Conservation (phyloP, 2,329 filamentous ascomycete genomes). For the Chrysosphaeria jannelii region DNA sequence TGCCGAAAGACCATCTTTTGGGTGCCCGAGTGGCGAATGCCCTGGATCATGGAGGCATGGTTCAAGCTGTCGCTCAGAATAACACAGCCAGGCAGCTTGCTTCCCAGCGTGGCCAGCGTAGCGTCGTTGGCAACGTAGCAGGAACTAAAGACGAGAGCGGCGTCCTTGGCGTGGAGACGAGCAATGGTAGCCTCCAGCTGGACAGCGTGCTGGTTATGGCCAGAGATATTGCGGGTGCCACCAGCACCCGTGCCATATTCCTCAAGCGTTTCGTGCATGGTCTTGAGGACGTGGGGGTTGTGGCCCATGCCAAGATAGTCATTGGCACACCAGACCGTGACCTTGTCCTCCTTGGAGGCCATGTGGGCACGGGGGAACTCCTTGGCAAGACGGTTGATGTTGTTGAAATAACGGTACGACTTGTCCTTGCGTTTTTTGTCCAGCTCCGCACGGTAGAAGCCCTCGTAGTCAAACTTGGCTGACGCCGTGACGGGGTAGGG, state of each 20-base stretch:
- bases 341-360: constrained; percentile 48
- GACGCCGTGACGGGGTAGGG: not conserved
- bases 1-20: constrained; percentile 98
- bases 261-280: constrained; percentile 86
- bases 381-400: constrained; percentile 93
- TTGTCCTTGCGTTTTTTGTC: constrained; percentile 99
- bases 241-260: constrained; percentile 86
- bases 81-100: constrained; percentile 85
- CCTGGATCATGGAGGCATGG: constrained; percentile 98
- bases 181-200: constrained; percentile 56
- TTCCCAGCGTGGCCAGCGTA: constrained; percentile 83
- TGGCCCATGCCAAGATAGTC: constrained; percentile 96
- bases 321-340: constrained; percentile 98
- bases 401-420: constrained; percentile 99
- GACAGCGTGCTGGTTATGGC: constrained; percentile 86
- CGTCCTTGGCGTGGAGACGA: constrained; percentile 71
- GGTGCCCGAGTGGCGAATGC: constrained; percentile 86
- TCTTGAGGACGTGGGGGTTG: constrained; percentile 57
- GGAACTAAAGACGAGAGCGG: constrained; percentile 79
- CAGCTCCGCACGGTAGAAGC: constrained; percentile 62
- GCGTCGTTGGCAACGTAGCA: constrained; percentile 98
- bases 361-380: constrained; percentile 92
- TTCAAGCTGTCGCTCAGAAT: constrained; percentile 95
- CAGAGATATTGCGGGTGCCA: constrained; percentile 90
- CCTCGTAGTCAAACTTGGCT: constrained; percentile 65